Evolutionary conservation across 495 filamentous ascomycete genomes (phyloP).

Genomic region (Penicillium coffeae): DNA sequence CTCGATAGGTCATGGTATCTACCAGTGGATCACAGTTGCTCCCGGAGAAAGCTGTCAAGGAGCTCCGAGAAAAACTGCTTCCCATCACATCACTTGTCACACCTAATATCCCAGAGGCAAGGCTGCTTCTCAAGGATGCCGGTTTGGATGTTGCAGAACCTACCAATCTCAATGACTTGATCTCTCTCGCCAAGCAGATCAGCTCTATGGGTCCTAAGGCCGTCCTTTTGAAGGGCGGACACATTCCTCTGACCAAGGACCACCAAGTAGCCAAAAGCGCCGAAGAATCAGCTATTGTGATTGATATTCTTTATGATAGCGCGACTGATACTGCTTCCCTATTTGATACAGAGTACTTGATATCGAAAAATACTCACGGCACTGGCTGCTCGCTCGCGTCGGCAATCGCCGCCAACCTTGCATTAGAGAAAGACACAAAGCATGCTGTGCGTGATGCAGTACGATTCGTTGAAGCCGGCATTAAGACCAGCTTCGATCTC

Average conservation of each 20-base stretch:
- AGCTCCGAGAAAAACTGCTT: constrained; percentile 63
- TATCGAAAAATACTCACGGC: constrained; percentile 82
- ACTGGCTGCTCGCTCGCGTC: constrained; percentile 95
- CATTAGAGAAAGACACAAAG: constrained; percentile 57
- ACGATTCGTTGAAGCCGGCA: constrained; percentile 78
- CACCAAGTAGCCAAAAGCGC: constrained; percentile 46
- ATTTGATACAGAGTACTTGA: constrained; percentile 64
- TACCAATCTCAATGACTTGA: constrained; percentile 55
- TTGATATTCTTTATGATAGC: constrained; percentile 71
- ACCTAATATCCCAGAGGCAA: constrained; percentile 89
- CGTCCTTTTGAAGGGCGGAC: constrained; percentile 89
- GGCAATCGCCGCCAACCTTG: constrained; percentile 84
- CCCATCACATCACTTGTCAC: constrained; percentile 77
- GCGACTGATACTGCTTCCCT: constrained; percentile 38
- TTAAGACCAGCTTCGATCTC: constrained; percentile 67
- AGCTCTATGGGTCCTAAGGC: constrained; percentile 67
- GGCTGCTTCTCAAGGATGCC: constrained; percentile 61
- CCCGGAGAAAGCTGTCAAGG: constrained; percentile 61
- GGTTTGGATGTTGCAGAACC: constrained; percentile 48
- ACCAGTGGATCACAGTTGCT: constrained; percentile 78
- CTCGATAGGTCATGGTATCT: constrained; percentile 79
- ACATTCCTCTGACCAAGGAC: constrained; percentile 71
- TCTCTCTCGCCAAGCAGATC: constrained; percentile 63
- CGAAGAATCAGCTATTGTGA: constrained; percentile 58
- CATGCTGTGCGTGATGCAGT: constrained; percentile 68